phyloP scores from a whole-genome alignment of 1,284 basidiomycete genomes.

The Blastosporella zonata region DNA sequence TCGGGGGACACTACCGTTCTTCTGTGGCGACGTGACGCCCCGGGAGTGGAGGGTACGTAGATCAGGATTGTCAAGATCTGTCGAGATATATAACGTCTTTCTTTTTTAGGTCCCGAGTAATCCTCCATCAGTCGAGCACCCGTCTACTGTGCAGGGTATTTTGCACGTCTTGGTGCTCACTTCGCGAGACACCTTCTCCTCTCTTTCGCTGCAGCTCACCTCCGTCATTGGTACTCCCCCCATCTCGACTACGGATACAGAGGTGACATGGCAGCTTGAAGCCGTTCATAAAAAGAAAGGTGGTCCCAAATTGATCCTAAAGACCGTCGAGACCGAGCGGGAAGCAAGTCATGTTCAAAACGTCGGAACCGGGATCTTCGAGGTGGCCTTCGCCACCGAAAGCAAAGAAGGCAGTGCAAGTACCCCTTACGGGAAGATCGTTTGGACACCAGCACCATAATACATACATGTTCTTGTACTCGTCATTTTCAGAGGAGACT shows the following conservation, averaged over 20 bases:
- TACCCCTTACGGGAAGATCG: slow-evolving; percentile 46
- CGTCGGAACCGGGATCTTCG: slow-evolving; percentile 42
- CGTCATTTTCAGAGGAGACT: too few species aligned
- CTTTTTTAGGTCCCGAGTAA: slow-evolving; percentile 44
- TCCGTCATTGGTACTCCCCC: slow-evolving; percentile 46
- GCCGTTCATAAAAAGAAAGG: slow-evolving; percentile 23
- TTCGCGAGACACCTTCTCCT: slow-evolving; percentile 23
- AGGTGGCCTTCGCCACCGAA: slow-evolving; percentile 46
- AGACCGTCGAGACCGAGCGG: slow-evolving; percentile 30
- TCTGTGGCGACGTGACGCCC: slow-evolving; percentile 68
- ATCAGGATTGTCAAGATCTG: neutral
- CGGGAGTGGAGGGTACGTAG: slow-evolving; percentile 49
- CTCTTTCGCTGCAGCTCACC: slow-evolving; percentile 36
- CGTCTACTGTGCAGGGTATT: slow-evolving; percentile 43
- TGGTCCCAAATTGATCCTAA: slow-evolving; percentile 34
- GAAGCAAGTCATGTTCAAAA: slow-evolving; percentile 34
- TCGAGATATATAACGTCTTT: neutral
- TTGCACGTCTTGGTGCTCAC: slow-evolving; percentile 44
- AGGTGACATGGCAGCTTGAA: slow-evolving; percentile 37
- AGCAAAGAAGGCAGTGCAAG: slow-evolving; percentile 26
- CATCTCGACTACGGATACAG: slow-evolving; percentile 17
- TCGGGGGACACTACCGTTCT: slow-evolving; percentile 54
- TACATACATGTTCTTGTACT: neutral
- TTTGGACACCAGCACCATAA: slow-evolving; percentile 30
- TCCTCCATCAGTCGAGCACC: slow-evolving; percentile 41